These are phyloP conservation scores for Ascobolus immersus DNA, from an alignment of 495 filamentous ascomycete species.

Conservation along the genomic window DNA sequence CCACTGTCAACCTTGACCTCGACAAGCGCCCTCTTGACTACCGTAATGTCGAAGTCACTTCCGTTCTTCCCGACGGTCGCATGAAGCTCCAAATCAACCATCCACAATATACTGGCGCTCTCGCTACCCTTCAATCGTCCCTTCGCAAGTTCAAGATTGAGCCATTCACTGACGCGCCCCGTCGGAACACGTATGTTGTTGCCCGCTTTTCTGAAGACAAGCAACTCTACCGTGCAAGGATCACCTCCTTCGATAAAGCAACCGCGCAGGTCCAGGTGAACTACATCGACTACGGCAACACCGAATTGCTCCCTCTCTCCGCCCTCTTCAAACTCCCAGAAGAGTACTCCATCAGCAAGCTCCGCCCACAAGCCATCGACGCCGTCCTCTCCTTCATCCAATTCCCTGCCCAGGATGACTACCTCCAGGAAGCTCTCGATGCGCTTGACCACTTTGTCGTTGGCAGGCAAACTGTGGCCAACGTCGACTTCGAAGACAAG, in stretches of 20 bases:
- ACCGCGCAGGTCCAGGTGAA: constrained; percentile 67
- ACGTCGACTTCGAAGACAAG: constrained; percentile 53
- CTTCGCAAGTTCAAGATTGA: constrained; percentile 75
- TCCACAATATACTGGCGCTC: constrained; percentile 32
- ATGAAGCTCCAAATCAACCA: constrained; percentile 75
- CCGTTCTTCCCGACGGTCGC: constrained; percentile 48
- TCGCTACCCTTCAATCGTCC: constrained; percentile 51
- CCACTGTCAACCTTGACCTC: constrained; percentile 19
- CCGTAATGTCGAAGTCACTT: constrained; percentile 71
- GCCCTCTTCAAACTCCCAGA: constrained; percentile 48
- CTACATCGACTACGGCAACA: constrained; percentile 94
- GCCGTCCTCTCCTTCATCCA: constrained; percentile 72
- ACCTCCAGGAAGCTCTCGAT: constrained; percentile 48
- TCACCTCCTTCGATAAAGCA: constrained; percentile 76
- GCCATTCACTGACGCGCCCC: constrained; percentile 48
- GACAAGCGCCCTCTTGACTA: constrained; percentile 32
- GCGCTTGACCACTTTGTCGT: constrained; percentile 38
- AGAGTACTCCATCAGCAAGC: constrained; percentile 52
- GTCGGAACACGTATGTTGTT: constrained; percentile 71
- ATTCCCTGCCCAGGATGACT: constrained; percentile 52
- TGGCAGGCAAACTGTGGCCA: constrained; percentile 54
- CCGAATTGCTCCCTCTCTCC: constrained; percentile 62
- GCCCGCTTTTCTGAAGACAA: constrained; percentile 69
- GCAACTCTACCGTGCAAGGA: constrained; percentile 79
- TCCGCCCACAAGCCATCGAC: constrained; percentile 68